Conservation (phyloP, 192 early-diverging fungal genomes). For the Pecoramyces ruminantium region DNA sequence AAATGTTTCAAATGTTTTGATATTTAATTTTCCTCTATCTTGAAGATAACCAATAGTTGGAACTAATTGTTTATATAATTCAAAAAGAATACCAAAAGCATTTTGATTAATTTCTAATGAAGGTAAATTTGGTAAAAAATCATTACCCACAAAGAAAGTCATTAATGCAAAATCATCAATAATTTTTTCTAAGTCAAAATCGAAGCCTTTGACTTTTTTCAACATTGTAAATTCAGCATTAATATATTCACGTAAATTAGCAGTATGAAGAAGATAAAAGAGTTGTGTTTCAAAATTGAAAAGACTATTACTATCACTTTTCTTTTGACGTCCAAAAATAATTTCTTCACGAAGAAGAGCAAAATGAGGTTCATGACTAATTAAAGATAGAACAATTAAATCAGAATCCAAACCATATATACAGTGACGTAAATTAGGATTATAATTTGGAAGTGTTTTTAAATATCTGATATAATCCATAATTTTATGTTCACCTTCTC, state of each 20-base stretch:
- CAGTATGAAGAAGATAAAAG: slow-evolving; percentile 64
- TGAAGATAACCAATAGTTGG: slow-evolving; percentile 75
- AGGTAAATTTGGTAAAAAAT: slow-evolving; percentile 53
- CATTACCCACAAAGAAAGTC: slow-evolving; percentile 97
- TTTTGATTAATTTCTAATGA: slow-evolving; percentile 59
- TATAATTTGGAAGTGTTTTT: slow-evolving; percentile 56
- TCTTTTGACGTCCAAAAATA: slow-evolving; percentile 53
- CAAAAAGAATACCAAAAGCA: slow-evolving; percentile 72
- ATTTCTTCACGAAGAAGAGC: slow-evolving; percentile 90
- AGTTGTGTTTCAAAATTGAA: slow-evolving; percentile 39
- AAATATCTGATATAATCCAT: slow-evolving; percentile 89
- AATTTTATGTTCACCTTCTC: slow-evolving; percentile 99
- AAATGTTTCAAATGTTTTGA: neutral
- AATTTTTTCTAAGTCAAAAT: slow-evolving; percentile 74
- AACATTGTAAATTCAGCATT: slow-evolving; percentile 58
- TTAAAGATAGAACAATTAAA: slow-evolving; percentile 90
- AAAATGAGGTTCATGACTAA: slow-evolving; percentile 95
- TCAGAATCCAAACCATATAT: slow-evolving; percentile 96
- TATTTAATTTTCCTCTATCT: slow-evolving; percentile 45
- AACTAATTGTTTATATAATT: slow-evolving; percentile 76
- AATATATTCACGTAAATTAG: slow-evolving; percentile 76
- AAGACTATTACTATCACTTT: slow-evolving; percentile 30
- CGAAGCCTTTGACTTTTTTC: slow-evolving; percentile 36
- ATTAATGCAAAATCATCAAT: slow-evolving; percentile 97
- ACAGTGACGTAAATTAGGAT: slow-evolving; percentile 87